A percentile compares a stretch with the other conserved stretches of the same genome.
These are phyloP conservation scores for Circinella umbellata DNA, from an alignment of 371 early-diverging fungal species.

Conservation along the genomic window DNA sequence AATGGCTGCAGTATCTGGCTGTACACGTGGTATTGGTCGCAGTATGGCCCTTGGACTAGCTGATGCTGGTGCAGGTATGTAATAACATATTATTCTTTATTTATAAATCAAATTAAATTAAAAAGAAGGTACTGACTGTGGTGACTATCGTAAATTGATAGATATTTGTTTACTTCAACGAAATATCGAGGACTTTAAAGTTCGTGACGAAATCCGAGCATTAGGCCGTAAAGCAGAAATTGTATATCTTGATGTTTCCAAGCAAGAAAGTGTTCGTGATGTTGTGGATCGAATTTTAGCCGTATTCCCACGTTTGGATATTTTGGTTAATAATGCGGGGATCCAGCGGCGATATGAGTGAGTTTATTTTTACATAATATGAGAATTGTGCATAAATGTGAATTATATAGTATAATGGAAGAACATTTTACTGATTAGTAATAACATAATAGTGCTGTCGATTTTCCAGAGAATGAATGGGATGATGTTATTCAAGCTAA, in stretches of 20 bases:
- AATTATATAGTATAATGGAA: background rate
- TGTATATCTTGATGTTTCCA: conserved; percentile 25
- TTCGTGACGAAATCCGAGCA: conserved; percentile 28
- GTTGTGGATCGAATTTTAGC: conserved; percentile 26
- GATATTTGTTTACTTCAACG: conserved; percentile 38
- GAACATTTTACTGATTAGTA: background rate
- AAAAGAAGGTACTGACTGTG: no score
- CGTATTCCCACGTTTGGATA: conserved; percentile 31
- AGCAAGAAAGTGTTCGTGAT: conserved; percentile 21
- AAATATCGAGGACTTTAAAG: conserved; percentile 19
- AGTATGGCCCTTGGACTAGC: conserved; percentile 38
- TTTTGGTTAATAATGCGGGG: conserved; percentile 45
- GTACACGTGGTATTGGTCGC: conserved; percentile 37
- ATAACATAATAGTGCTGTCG: conserved; percentile 22
- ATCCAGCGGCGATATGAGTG: conserved; percentile 28
- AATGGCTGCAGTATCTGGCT: conserved; percentile 34
- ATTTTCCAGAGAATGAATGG: conserved; percentile 40
- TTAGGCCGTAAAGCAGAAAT: conserved; percentile 34
- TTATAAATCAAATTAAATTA: no score
- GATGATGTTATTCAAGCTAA: conserved; percentile 39
- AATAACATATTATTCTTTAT: no score
- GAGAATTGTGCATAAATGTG: background rate
- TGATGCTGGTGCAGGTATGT: conserved; percentile 41
- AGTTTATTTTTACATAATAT: conserved; percentile 4
- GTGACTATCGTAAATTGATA: background rate